A percentile compares a stretch with the other conserved stretches of the same genome.
Conservation (phyloP, 2,329 filamentous ascomycete genomes). For the Colletotrichum lupini region DNA sequence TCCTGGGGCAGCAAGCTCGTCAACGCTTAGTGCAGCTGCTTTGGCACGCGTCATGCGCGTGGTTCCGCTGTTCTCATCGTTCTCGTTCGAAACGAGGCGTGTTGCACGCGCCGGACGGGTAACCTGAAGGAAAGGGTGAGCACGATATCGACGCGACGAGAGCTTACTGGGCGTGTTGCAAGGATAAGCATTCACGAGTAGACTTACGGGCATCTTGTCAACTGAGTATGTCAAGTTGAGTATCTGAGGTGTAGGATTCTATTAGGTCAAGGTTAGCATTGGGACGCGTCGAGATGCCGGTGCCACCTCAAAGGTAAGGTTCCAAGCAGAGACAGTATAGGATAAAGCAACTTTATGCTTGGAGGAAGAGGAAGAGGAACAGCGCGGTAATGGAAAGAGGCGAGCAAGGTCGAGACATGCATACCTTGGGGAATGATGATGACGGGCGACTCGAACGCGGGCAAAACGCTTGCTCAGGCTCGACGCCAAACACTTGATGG, state of each 20-base stretch:
- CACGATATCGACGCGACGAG: conserved; percentile 19
- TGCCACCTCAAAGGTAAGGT: not conserved
- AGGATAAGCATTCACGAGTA: not conserved
- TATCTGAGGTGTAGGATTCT: conserved; percentile 18
- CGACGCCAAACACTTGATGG: conserved; percentile 24
- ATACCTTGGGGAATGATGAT: conserved; percentile 34
- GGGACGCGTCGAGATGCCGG: conserved; percentile 23
- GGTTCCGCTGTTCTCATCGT: conserved; percentile 86
- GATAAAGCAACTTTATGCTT: not conserved
- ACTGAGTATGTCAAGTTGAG: conserved; percentile 27
- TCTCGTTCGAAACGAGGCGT: conserved; percentile 87
- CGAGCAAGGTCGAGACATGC: conserved; percentile 17
- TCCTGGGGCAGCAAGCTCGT: conserved; percentile 69
- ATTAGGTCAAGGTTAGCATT: conserved; percentile 19
- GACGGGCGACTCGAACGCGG: conserved; percentile 28
- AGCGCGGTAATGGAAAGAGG: not conserved
- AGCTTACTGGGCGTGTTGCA: not conserved
- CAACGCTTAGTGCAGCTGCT: conserved; percentile 77
- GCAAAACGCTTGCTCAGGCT: conserved; percentile 26
- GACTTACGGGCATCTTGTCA: conserved; percentile 52
- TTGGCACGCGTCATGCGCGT: conserved; percentile 95
- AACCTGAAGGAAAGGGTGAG: conserved; percentile 56
- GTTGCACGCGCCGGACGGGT: conserved; percentile 73
- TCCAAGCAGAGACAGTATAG: not conserved
- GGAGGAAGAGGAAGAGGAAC: not conserved